Evolutionary conservation across 2,329 filamentous ascomycete genomes (phyloP).

Genomic region (Tothia fuscella): DNA sequence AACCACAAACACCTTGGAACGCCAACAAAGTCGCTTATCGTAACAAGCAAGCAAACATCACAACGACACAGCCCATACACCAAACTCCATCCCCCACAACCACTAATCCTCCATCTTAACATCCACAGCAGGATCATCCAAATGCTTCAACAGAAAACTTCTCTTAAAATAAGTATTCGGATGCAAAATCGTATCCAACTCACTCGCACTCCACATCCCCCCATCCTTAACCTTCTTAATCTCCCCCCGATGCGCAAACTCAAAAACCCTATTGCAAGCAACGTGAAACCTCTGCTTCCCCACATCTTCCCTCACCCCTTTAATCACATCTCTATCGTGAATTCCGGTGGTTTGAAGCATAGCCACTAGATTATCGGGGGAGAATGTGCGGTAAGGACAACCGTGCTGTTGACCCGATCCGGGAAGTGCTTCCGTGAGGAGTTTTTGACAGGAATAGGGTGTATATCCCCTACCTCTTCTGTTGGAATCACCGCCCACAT

Average conservation of each 20-base stretch:
- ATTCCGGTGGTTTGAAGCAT: conserved; percentile 72
- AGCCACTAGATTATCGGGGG: conserved; percentile 67
- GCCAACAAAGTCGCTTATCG: no score
- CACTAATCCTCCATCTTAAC: conserved; percentile 7
- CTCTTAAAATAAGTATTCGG: conserved; percentile 98
- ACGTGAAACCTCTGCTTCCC: conserved; percentile 83
- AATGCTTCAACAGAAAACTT: conserved; percentile 76
- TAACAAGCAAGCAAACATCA: no score
- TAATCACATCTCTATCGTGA: conserved; percentile 62
- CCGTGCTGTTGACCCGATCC: conserved; percentile 82
- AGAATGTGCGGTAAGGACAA: conserved; percentile 94
- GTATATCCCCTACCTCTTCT: conserved; percentile 78
- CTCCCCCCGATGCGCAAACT: conserved; percentile 60
- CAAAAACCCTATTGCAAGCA: conserved; percentile 93
- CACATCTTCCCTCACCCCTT: conserved; percentile 78
- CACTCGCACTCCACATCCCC: conserved; percentile 41
- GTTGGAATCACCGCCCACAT: conserved; percentile 87
- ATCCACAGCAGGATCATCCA: conserved; percentile 29
- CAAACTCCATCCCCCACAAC: no score
- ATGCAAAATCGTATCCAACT: conserved; percentile 91
- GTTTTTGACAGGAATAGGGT: conserved; percentile 89
- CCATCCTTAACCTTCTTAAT: conserved; percentile 40
- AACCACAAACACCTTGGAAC: no score
- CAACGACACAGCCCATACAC: no score
- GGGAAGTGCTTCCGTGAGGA: conserved; percentile 78